Evolutionary conservation across 352 stramenopile species (phyloP).

Genomic region (Globisporangium solare): DNA sequence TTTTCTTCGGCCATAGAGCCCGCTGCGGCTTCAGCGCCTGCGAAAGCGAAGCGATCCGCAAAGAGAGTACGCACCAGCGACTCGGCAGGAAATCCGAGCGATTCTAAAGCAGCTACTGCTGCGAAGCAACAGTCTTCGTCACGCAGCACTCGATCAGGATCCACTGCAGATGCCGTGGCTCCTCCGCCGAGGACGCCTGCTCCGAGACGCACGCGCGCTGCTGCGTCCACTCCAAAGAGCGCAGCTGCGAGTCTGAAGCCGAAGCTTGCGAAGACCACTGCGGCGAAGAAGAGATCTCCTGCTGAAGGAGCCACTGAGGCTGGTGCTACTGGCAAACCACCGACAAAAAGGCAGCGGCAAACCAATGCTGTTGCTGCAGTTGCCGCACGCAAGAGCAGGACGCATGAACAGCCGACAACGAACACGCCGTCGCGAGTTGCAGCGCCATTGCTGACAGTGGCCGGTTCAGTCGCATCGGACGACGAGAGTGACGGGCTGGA

Average conservation of each 20-base stretch:
- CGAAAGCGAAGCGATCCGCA: not conserved
- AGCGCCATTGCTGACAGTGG: not conserved
- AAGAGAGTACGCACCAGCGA: not conserved
- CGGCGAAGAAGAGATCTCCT: not conserved
- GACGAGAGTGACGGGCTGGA: conserved; percentile 40
- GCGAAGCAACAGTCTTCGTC: not conserved
- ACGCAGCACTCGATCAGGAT: not conserved
- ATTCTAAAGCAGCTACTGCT: not conserved
- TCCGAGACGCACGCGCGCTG: not conserved
- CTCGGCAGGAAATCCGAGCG: not conserved
- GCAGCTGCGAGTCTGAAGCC: not conserved
- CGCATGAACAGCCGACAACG: not conserved
- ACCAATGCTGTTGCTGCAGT: not conserved
- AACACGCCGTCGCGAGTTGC: too few relatives aligned
- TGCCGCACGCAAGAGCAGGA: not conserved
- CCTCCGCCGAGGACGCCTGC: not conserved
- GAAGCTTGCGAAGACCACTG: not conserved
- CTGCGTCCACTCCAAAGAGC: too few relatives aligned
- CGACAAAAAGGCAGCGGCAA: not conserved
- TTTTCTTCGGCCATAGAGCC: not conserved
- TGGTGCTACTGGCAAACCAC: not conserved
- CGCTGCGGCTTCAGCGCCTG: not conserved
- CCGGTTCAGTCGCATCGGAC: not conserved
- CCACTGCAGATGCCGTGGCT: not conserved
- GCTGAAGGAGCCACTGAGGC: not conserved